Conservation (phyloP, 1,139 yeast species). For the Lizanozyma gosingica region DNA sequence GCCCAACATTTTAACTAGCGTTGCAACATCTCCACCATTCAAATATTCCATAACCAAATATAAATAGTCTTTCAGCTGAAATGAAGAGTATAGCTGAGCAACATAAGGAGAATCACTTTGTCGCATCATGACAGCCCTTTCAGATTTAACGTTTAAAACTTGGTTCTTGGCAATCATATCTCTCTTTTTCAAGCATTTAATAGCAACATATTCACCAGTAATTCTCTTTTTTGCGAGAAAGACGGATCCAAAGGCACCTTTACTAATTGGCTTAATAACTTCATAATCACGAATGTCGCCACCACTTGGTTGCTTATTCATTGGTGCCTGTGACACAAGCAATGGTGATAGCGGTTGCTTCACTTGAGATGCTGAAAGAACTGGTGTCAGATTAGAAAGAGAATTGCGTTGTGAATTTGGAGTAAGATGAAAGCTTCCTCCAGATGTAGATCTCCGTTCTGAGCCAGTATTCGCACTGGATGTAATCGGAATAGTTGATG, state of each 20-base stretch:
- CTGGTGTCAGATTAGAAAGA: not conserved
- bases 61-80: conserved; percentile 80
- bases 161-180: conserved; percentile 98
- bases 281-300: conserved; percentile 87
- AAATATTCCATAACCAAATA: conserved; percentile 94
- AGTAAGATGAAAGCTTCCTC: not conserved
- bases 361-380: conserved; percentile 2
- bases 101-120: conserved; percentile 93
- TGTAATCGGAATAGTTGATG: not conserved
- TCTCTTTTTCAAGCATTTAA: conserved; percentile 84
- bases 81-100: conserved; percentile 80
- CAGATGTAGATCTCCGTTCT: not conserved
- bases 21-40: conserved; percentile 94
- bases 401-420: not conserved
- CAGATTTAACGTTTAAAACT: conserved; percentile 88
- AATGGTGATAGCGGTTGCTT: conserved; percentile 79
- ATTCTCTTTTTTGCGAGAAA: conserved; percentile 72
- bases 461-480: not conserved
- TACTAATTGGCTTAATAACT: conserved; percentile 84
- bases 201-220: conserved; percentile 94
- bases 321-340: conserved; percentile 51
- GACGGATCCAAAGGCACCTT: conserved; percentile 97
- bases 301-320: conserved; percentile 34
- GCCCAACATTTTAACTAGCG: conserved; percentile 72
- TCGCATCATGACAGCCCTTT: conserved; percentile 94